Conservation (phyloP, 805 yeast species). For the Sugiyamaella lignohabitans region DNA sequence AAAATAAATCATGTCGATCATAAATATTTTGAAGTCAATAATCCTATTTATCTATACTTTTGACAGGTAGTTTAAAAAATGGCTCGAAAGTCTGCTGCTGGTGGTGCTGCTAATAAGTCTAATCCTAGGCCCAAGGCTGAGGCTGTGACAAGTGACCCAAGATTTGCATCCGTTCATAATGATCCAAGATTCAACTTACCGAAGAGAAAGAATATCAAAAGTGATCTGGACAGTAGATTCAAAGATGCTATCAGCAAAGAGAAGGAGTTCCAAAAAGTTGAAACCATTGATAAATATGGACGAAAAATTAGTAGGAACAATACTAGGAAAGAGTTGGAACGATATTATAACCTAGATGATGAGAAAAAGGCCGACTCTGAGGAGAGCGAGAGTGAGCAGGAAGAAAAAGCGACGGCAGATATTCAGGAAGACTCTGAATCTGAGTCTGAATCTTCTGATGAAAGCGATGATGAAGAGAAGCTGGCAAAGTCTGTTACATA, state of each 20-base stretch:
- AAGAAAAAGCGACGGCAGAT: slow-evolving; percentile 7
- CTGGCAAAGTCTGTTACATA: slow-evolving; percentile 11
- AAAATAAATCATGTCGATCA: too few relatives aligned
- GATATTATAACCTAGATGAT: slow-evolving; percentile 53
- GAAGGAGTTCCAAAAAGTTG: slow-evolving; percentile 49
- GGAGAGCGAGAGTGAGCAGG: slow-evolving; percentile 23
- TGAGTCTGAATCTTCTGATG: slow-evolving; percentile 21
- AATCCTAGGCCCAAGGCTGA: slow-evolving; percentile 1
- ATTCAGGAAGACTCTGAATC: slow-evolving; percentile 13
- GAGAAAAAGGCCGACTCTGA: slow-evolving; percentile 30
- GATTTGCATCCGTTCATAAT: slow-evolving; percentile 70
- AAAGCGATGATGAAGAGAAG: slow-evolving; percentile 10
- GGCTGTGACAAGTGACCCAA: slow-evolving; percentile 53
- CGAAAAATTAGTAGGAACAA: slow-evolving; percentile 51
- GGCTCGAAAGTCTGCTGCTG: background rate
- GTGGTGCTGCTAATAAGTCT: background rate
- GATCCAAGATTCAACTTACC: slow-evolving; percentile 88
- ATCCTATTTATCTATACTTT: too few relatives aligned
- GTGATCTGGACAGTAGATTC: slow-evolving; percentile 81
- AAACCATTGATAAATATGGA: slow-evolving; percentile 82
- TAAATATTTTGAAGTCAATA: too few relatives aligned
- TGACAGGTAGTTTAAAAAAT: too few relatives aligned
- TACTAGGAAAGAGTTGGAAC: slow-evolving; percentile 49
- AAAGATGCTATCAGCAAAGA: slow-evolving; percentile 54
- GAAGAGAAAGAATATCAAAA: slow-evolving; percentile 58